Base-by-base conservation (phyloP, 202 grass and related monocot genomes). In the Zoysia matrella region DNA sequence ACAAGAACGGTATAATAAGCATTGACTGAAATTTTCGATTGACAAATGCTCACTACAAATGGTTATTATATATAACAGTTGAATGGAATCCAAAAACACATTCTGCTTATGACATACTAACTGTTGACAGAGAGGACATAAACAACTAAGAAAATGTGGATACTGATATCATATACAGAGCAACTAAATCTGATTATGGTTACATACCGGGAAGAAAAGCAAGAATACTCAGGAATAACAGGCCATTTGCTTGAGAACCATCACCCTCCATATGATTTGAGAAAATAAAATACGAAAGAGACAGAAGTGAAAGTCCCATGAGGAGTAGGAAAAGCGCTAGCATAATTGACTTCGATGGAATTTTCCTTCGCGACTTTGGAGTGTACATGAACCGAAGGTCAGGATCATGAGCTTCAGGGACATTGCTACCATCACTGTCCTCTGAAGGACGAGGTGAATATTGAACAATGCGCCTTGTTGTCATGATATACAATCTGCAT, bases 181-280 rank as follows among this genome's bases (percentile, higher is more conserved):
- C 36, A 42, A 50, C 15, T 48, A 39, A 45, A 72, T 36, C 18
- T 18, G 9, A 49, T 64, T 47, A 61, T 56, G 22, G 52, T 80
- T n/a, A 15, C 89, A 53, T 97, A 97, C 94, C 94, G 4, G 94
- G 94, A 88, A 97, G 91, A 79, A 97, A 97, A 3, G 91, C 84
- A 67, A 97, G 85, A 60, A 92, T 57, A 57, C 94, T 89, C 18
- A 92, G 74, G 67, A 89, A 88, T 65, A 97, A 79, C 7, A 97
- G 77, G 11, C 91, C 89, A 66, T 91, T 89, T 80, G 83, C 91
- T 62, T 91, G 87, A 71, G 87, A 85, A 73, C 15, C 69, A 77
- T 97, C 89, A 61, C 91, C 94, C 15, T 85, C 90, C 91, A 94
- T 94, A 77, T 94, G 91, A 71, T 76, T 80, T 16, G 87, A 80